These are phyloP conservation scores for Cryphonectria naterciae DNA, from an alignment of 2,329 filamentous ascomycete species.

Conservation along the genomic window DNA sequence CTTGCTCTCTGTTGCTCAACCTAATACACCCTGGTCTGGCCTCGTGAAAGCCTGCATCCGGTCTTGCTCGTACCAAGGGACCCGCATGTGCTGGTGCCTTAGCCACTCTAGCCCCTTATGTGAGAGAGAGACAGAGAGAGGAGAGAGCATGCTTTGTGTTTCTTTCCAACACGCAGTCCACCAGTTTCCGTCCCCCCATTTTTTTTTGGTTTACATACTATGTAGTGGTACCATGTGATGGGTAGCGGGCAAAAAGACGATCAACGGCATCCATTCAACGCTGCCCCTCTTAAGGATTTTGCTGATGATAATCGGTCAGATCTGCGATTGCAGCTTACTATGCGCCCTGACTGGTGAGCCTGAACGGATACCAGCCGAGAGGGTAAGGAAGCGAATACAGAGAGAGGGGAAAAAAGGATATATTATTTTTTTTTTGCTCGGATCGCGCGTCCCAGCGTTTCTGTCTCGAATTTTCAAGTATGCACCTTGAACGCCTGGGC, in stretches of 20 bases:
- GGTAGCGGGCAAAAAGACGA: slow-evolving; percentile 4
- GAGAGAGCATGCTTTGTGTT: slow-evolving; percentile 5
- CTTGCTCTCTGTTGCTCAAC: slow-evolving; percentile 2
- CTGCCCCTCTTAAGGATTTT: not conserved
- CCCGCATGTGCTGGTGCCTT: slow-evolving; percentile 12
- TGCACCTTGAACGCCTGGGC: not conserved
- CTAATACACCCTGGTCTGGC: slow-evolving; percentile 20
- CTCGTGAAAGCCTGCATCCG: slow-evolving; percentile 24
- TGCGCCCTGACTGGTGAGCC: not conserved
- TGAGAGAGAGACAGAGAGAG: not conserved
- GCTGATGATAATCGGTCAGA: not conserved
- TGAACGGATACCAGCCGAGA: not conserved
- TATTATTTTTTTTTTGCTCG: not conserved
- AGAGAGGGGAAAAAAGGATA: no score
- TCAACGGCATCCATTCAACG: not conserved
- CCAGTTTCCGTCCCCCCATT: not conserved
- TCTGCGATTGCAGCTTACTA: slow-evolving; percentile 1
- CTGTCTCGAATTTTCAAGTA: not conserved
- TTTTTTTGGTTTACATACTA: not conserved
- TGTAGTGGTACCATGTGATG: not conserved
- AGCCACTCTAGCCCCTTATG: slow-evolving; percentile 20
- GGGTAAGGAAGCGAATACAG: not conserved
- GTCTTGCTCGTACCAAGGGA: slow-evolving; percentile 12
- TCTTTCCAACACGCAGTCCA: not conserved
- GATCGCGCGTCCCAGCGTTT: slow-evolving; percentile 3